Base-by-base conservation (phyloP, 2,329 filamentous ascomycete species). In the Trichoderma lentiforme region DNA sequence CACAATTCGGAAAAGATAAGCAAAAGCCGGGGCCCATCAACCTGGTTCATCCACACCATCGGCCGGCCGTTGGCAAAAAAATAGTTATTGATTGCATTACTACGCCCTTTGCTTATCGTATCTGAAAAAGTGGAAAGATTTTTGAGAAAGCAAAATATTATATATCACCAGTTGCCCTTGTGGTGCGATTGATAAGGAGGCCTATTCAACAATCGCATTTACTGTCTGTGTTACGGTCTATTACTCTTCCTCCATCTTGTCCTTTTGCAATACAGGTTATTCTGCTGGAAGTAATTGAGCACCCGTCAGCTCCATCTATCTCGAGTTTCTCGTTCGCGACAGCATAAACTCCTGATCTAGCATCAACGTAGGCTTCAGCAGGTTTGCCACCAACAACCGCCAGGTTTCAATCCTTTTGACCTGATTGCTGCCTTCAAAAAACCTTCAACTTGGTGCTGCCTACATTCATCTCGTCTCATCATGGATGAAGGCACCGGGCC, bases 401-500 rank as follows among this genome's bases (percentile, higher is more conserved):
- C 73, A 75, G 73, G 73, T 74, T 74, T 74, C 75, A 72, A 72
- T 71, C 73, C 51, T 71, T 71, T 73, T 74, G 24, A 26, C 24
- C 57, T 36, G 58, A 47, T 47, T 26, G 34, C 60, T 63, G 60
- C 34, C 30, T 39, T 9, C 4, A 51, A 26, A 26, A 9, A 36
- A 12, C 51, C 30, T 62, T 21, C 18, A 32, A 26, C 26, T 9
- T 30, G 11, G 12, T 30, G 3, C 56, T 26, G 0, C 3, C 21
- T 12, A 51, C 9, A 58, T 64, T 32, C 34, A 14, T 14, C 24
- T 30, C 47, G 2, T 14, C 32, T 26, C 70, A 76, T 69, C 71
- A 89, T 89, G 87, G 87, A 89, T 74, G 87, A 89, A 76, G 86
- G 88, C 74, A 85, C 87, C 70, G 85, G 81, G 4, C 86, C 87